Evolutionary conservation across 768 basidiomycete genomes (phyloP), one percentile per base, ranked within the genome.

Genomic region (Rhodotorula paludigena): DNA sequence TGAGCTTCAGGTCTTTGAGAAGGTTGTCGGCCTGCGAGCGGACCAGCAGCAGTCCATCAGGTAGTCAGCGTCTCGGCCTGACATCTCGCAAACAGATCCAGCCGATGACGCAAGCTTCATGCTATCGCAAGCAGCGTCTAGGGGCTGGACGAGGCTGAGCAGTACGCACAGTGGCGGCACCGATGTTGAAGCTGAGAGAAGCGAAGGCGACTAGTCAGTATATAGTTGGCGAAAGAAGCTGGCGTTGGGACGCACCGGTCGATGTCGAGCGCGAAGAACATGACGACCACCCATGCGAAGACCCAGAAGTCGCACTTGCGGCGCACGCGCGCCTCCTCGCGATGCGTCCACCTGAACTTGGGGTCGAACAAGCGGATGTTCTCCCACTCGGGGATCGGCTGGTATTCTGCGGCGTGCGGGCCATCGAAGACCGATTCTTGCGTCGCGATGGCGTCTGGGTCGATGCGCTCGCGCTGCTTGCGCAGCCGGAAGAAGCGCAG

Each of bases 261-360:
- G 32, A 56, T 23, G 52, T 72, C 66, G 23, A 72, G 57, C 6
- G 74, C 73, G 25, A 75, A 64, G 41, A 18, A 42, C 6, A 77
- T 76, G 55, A 75, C 58, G 4, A 66, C 41, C 8, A 75, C 66
- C 76, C 77, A 77, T 11, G 66, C 54, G 39, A 78, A 70, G 38
- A 78, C 73, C 60, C 76, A 76, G 44, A 65, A 71, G 53, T 78
- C 76, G 20, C 75, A 61, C 39, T 72, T 76, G 36, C 77, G 56
- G 5, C 56, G 47, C 2, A 72, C 72, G 28, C 36, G 44, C 33
- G 62, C 63, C 64, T 78, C 76, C 57, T 79, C 76, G 20, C 75
- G 63, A 71, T 75, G 77, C 8, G 77, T 78, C 78, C 78, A 79
- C 10, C 78, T 64, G 56, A 77, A 76, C 14, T 39, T 30, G 0